These are phyloP conservation scores for Tubosaeta sp. DNA, from an alignment of 768 basidiomycete genomes.

Conservation along the genomic window DNA sequence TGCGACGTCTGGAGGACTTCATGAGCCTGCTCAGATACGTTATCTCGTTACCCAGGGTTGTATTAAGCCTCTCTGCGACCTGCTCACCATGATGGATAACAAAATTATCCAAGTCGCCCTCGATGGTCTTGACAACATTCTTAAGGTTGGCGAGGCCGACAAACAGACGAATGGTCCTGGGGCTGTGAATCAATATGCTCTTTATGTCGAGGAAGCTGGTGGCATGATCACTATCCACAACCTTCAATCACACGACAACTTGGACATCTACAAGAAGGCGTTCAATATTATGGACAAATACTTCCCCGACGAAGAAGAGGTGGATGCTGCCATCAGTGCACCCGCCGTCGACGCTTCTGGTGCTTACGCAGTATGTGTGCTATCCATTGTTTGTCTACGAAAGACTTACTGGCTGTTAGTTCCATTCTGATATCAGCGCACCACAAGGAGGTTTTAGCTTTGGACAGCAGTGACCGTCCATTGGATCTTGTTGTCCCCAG, in stretches of 20 bases:
- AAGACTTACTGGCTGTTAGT: conserved; percentile 38
- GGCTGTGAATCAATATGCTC: conserved; percentile 87
- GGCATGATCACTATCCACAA: conserved; percentile 99
- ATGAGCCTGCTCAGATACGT: conserved; percentile 94
- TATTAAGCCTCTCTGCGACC: conserved; percentile 97
- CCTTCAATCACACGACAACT: conserved; percentile 97
- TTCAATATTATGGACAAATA: conserved; percentile 99
- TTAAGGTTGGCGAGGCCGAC: conserved; percentile 97
- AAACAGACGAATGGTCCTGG: conserved; percentile 78
- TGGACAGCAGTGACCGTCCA: conserved; percentile 50
- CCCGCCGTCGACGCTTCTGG: conserved; percentile 71
- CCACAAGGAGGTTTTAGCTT: conserved; percentile 98
- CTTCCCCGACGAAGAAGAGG: conserved; percentile 96
- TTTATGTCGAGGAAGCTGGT: conserved; percentile 95
- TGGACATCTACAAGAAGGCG: conserved; percentile 99
- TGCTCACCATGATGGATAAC: conserved; percentile 98
- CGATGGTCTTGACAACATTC: conserved; percentile 96
- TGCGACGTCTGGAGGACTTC: conserved; percentile 95
- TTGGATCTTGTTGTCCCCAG: not conserved
- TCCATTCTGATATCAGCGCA: conserved; percentile 80
- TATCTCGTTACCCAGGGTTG: conserved; percentile 97
- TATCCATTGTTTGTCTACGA: not conserved
- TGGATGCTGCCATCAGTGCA: conserved; percentile 77
- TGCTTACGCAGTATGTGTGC: conserved; percentile 61
- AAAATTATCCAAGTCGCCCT: conserved; percentile 99